Evolutionary conservation across 805 yeast species (phyloP), one percentile per base, ranked within the genome.

Genomic region (Cephaloascus albidus): DNA sequence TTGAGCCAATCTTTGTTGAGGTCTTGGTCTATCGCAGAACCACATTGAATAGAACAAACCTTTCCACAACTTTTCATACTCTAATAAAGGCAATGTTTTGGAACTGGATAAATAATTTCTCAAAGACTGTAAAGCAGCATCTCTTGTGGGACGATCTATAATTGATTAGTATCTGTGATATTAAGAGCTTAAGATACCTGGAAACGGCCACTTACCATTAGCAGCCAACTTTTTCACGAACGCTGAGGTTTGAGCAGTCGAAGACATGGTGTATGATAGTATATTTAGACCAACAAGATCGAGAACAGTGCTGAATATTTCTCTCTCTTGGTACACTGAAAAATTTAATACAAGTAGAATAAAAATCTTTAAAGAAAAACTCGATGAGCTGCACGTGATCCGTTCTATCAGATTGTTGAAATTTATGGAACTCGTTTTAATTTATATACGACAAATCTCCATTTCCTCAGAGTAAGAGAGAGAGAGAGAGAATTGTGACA

Each of bases 11-110:
- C 80, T 65, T 58, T 88, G 96, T 60, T 93, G 98, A 18, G 95
- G 93, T 50, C 83, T 71, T 20, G 96, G 95, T 54, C 89, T 76
- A 58, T 93, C 98, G 55, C 94, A 76, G 63, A 83, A 87, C 97
- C 98, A 93, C 95, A 93, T 86, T 10, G 95, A 76, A 55, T 71
- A 93, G 60, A 82, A 93, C 33, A 93, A 69, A n/a, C 97, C 98
- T 61, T 85, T 88, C 97, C 98, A 93, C 43, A 93, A 65, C 56
- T 90, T 89, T 48, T 84, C 84, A 45, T 78, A 67, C 39, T 87
- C 93, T 32, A 73, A 52, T 36, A 55, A 61, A 4, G 68, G 52
- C 32, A 78, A 58, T 31, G 72, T 63, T 43, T 52, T 60, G 23
- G 68, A 55, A 20, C 70, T 61, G 2, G 71, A 55, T 36, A 87